Conservation (phyloP, 495 filamentous ascomycete species). For the Saxophila tyrrhenica region DNA sequence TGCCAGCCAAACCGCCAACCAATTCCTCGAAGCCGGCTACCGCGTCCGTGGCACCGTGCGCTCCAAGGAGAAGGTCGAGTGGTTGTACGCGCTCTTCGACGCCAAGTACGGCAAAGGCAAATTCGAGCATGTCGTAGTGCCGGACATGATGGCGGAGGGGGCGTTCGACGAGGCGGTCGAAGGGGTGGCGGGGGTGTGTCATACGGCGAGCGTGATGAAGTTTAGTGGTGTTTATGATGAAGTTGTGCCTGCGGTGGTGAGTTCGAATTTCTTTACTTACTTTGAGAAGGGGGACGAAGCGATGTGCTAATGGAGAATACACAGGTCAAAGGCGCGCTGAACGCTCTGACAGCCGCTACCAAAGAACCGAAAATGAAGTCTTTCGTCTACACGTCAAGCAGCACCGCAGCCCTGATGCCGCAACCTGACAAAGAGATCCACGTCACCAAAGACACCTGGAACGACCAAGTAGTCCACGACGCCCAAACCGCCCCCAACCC, state of each 20-base stretch:
- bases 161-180: constrained; percentile 31
- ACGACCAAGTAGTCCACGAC: constrained; percentile 32
- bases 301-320: too few relatives aligned
- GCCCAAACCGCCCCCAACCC: constrained; percentile 20
- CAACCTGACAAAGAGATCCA: constrained; percentile 21
- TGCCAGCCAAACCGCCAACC: constrained; percentile 39
- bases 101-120: constrained; percentile 8
- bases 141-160: constrained; percentile 19
- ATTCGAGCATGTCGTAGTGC: constrained; percentile 13
- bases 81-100: constrained; percentile 27
- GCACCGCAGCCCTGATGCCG: constrained; percentile 29
- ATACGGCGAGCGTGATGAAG: constrained; percentile 11
- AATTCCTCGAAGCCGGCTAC: constrained; percentile 40
- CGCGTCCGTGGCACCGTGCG: constrained; percentile 43
- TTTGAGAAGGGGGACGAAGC: too few relatives aligned
- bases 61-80: constrained; percentile 28
- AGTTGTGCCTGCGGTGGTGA: constrained; percentile 10
- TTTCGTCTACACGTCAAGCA: constrained; percentile 45
- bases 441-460: constrained; percentile 37
- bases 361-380: constrained; percentile 35
- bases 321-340: constrained; percentile 28
- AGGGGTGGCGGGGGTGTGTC: constrained; percentile 16
- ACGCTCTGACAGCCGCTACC: constrained; percentile 36
- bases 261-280: too few relatives aligned
- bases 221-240: constrained; percentile 10